These are phyloP conservation scores for Agrostemma githago DNA, from an alignment of 148 eudicot species.

Conservation along the genomic window DNA sequence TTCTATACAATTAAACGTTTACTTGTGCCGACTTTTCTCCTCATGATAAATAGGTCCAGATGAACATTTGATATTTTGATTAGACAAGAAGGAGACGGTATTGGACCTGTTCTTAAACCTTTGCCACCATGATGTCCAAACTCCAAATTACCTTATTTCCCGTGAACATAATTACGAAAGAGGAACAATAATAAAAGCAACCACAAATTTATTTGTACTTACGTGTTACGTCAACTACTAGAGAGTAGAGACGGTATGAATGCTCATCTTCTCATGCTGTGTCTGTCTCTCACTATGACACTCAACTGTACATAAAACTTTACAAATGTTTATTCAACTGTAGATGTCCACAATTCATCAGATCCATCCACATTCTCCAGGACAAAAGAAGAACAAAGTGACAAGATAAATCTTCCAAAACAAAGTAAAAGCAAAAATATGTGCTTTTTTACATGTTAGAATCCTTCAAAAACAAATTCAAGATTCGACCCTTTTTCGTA, in stretches of 20 bases:
- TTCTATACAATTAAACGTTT: too few relatives aligned
- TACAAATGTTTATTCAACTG: constrained; percentile 1
- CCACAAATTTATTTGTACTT: not conserved
- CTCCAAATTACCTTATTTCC: not conserved
- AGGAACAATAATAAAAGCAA: not conserved
- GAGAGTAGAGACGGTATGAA: not conserved
- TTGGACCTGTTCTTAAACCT: too few relatives aligned
- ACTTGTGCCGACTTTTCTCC: too few relatives aligned
- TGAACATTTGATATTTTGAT: too few relatives aligned
- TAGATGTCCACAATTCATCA: not conserved
- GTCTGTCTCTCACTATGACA: constrained; percentile 1
- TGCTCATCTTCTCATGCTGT: not conserved
- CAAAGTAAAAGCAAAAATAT: not conserved
- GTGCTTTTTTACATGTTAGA: not conserved
- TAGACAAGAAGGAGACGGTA: too few relatives aligned
- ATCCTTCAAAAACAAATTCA: too few relatives aligned
- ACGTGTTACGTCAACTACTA: not conserved
- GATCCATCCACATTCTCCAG: not conserved
- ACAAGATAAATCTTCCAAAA: not conserved
- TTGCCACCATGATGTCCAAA: too few relatives aligned
- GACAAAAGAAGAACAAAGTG: not conserved
- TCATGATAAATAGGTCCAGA: too few relatives aligned
- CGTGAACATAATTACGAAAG: constrained; percentile 1
- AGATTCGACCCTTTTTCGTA: not conserved
- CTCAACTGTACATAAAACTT: constrained; percentile 10